Evolutionary conservation across 1,284 basidiomycete species (phyloP).

Genomic region (Pholiota adiposa): DNA sequence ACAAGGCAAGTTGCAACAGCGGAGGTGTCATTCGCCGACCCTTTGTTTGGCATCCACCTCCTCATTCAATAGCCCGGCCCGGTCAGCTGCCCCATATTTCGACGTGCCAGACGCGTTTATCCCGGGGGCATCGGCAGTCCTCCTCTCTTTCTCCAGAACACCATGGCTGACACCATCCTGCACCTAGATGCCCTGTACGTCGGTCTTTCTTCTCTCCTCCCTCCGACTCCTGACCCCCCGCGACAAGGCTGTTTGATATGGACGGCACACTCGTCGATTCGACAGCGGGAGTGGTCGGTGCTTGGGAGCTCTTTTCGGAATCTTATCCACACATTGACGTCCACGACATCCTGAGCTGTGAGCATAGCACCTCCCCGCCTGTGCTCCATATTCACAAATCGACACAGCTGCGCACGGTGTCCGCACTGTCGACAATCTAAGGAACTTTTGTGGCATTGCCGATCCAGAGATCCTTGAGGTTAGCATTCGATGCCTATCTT

Average conservation of each 20-base stretch:
- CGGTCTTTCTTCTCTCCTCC: slow-evolving; percentile 12
- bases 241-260: slow-evolving; percentile 73
- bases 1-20: slow-evolving; percentile 21
- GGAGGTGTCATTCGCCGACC: slow-evolving; percentile 27
- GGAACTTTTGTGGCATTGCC: slow-evolving; percentile 68
- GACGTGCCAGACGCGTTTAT: slow-evolving; percentile 1
- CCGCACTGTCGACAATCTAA: slow-evolving; percentile 80
- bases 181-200: slow-evolving; percentile 61
- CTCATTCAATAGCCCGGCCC: slow-evolving; percentile 20
- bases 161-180: slow-evolving; percentile 53
- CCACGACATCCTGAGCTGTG: slow-evolving; percentile 64
- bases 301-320: slow-evolving; percentile 70
- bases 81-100: slow-evolving; percentile 16
- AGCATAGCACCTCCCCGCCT: slow-evolving; percentile 25
- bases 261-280: slow-evolving; percentile 80
- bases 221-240: slow-evolving; percentile 20
- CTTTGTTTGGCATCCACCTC: slow-evolving; percentile 29
- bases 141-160: slow-evolving; percentile 8
- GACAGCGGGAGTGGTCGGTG: slow-evolving; percentile 73
- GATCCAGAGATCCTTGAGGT: slow-evolving; percentile 75
- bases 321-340: slow-evolving; percentile 69
- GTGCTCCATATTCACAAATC: slow-evolving; percentile 11
- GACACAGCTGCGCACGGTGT: slow-evolving; percentile 76
- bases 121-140: slow-evolving; percentile 17
- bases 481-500: slow-evolving; percentile 18